These are phyloP conservation scores for Capsella rubella DNA, from an alignment of 441 rosid species.

Conservation along the genomic window DNA sequence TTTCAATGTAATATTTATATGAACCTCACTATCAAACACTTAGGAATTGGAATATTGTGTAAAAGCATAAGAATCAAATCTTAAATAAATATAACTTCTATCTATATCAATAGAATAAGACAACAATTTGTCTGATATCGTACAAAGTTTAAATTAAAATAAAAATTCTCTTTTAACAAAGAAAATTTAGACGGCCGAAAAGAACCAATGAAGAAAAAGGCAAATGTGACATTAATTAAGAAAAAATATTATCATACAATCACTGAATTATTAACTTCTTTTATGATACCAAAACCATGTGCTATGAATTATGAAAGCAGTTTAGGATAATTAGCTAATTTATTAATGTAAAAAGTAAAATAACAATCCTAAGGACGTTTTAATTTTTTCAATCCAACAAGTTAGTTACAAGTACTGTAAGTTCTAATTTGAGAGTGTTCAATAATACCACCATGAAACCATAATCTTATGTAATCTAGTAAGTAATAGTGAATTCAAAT, in stretches of 20 bases:
- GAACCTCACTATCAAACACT: slow-evolving; percentile 24
- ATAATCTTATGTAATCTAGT: neutral
- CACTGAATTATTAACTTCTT: neutral
- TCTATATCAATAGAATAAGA: slow-evolving; percentile 26
- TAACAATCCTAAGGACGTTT: neutral
- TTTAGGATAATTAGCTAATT: slow-evolving; percentile 23
- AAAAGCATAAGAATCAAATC: slow-evolving; percentile 23
- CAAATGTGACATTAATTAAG: neutral
- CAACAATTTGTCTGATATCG: slow-evolving; percentile 4
- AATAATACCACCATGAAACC: neutral
- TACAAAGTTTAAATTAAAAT: neutral
- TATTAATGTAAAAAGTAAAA: neutral
- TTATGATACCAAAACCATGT: slow-evolving; percentile 30
- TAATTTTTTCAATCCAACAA: neutral
- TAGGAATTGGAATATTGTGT: slow-evolving; percentile 20
- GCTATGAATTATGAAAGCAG: slow-evolving; percentile 21
- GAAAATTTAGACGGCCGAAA: neutral
- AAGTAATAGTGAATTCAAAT: neutral
- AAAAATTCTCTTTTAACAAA: neutral
- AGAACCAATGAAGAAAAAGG: neutral
- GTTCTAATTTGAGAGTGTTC: neutral
- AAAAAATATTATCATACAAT: slow-evolving; percentile 1
- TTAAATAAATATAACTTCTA: slow-evolving; percentile 10
- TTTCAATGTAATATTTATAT: slow-evolving; percentile 1
- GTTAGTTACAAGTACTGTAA: neutral